Evolutionary conservation across 371 early-diverging fungal genomes (phyloP).

Genomic region (Mortierella sp.): DNA sequence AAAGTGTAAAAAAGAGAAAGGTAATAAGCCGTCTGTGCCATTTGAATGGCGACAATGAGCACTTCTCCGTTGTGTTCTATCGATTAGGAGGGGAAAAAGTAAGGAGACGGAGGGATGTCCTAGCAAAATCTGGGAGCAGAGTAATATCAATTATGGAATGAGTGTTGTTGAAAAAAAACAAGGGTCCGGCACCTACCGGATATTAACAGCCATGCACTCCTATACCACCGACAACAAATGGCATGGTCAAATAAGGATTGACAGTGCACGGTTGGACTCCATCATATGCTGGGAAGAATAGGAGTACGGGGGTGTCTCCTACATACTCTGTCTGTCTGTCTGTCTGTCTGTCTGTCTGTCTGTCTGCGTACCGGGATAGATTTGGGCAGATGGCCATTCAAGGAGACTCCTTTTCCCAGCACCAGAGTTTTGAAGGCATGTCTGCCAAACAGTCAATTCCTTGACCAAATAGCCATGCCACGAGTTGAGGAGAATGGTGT

Average conservation of each 20-base stretch:
- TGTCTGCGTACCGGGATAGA: not conserved
- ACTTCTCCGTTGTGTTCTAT: not conserved
- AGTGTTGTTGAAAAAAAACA: not conserved
- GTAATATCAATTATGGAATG: not conserved
- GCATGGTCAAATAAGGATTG: not conserved
- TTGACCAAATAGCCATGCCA: not conserved
- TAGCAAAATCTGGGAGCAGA: not conserved
- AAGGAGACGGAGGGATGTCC: not conserved
- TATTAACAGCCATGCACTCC: constrained; percentile 1
- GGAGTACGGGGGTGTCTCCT: not conserved
- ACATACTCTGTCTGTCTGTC: not conserved
- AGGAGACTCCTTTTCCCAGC: not conserved
- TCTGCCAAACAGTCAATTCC: not conserved
- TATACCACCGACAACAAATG: not conserved
- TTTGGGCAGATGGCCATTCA: not conserved
- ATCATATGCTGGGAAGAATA: not conserved
- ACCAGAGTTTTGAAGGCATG: too few relatives aligned
- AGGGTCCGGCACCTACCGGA: constrained; percentile 4
- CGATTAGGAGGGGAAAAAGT: not conserved
- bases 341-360: not conserved
- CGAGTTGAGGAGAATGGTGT: not conserved
- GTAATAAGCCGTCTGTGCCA: not conserved
- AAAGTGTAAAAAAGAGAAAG: not conserved
- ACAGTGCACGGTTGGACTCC: not conserved
- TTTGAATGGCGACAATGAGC: not conserved